A percentile compares a stretch with the other conserved stretches of the same genome.
These are phyloP conservation scores for Chenopodium formosanum DNA, from an alignment of 148 eudicot species.

Conservation along the genomic window DNA sequence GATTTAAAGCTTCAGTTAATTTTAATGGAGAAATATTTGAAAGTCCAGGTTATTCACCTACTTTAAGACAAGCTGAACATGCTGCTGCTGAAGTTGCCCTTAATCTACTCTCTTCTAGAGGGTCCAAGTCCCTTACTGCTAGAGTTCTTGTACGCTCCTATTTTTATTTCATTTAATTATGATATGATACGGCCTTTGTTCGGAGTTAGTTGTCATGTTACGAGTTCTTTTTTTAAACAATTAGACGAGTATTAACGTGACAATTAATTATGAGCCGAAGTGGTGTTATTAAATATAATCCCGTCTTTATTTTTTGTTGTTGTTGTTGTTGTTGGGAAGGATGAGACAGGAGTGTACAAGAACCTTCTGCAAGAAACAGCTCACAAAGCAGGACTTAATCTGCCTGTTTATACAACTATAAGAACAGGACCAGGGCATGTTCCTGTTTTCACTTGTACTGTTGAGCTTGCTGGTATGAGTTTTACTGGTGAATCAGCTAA, in stretches of 20 bases:
- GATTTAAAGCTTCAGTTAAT: conserved; percentile 48
- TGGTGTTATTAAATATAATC: no score
- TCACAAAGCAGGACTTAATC: conserved; percentile 52
- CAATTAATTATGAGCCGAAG: neutral
- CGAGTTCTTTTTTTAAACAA: neutral
- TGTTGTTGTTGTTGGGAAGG: conserved; percentile 24
- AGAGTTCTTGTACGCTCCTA: conserved; percentile 49
- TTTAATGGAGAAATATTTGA: conserved; percentile 52
- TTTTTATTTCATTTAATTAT: no score
- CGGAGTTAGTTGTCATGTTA: neutral
- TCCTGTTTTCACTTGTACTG: conserved; percentile 54
- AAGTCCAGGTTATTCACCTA: conserved; percentile 36
- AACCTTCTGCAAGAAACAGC: conserved; percentile 57
- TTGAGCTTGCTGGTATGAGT: conserved; percentile 46
- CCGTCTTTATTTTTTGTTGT: neutral
- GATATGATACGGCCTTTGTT: neutral
- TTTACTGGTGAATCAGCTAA: conserved; percentile 52
- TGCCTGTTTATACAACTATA: conserved; percentile 56
- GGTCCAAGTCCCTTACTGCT: conserved; percentile 48
- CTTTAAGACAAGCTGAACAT: conserved; percentile 51
- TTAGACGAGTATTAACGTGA: neutral
- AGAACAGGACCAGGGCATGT: conserved; percentile 61
- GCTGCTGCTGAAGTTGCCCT: conserved; percentile 53
- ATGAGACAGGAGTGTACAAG: conserved; percentile 64
- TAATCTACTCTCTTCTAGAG: conserved; percentile 36